These are phyloP conservation scores for Acacia pycnantha DNA, from an alignment of 331 rosid species.

Conservation along the genomic window DNA sequence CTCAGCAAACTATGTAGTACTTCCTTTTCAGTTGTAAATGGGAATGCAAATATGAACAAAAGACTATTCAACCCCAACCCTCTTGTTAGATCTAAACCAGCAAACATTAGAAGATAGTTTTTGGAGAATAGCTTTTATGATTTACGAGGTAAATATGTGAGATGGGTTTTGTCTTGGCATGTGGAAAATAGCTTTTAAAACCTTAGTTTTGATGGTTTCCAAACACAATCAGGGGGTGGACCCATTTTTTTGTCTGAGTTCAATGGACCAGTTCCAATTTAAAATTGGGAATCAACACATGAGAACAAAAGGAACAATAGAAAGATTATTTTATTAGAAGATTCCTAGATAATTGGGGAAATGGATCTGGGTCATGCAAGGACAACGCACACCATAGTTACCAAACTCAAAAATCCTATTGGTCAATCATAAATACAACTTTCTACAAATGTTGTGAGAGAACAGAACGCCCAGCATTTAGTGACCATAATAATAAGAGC, in stretches of 20 bases:
- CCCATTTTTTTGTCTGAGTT: not conserved
- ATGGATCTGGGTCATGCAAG: conserved; percentile 35
- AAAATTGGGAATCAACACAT: not conserved
- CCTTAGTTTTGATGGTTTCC: too few species aligned
- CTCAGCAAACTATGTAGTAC: not conserved
- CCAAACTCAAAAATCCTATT: not conserved
- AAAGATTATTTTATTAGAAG: not conserved
- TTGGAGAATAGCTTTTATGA: too few species aligned
- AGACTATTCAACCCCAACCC: not conserved
- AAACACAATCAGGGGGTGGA: too few species aligned
- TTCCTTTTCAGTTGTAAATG: not conserved
- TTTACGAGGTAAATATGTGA: too few species aligned
- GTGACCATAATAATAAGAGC: conserved; percentile 45
- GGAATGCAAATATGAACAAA: not conserved
- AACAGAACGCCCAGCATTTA: conserved; percentile 32
- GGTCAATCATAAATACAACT: not conserved
- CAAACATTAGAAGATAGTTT: too few species aligned
- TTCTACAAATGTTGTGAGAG: conserved; percentile 43
- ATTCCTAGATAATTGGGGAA: conserved; percentile 36
- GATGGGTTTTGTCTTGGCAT: too few species aligned
- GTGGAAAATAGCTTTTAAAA: too few species aligned
- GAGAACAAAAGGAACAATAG: not conserved
- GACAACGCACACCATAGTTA: not conserved
- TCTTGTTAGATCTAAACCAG: too few species aligned
- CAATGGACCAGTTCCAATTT: not conserved